Percentiles rank a stretch among this genome's conserved stretches.
Conservation (phyloP, 768 basidiomycete genomes). For the Boletus subcaerulescens region DNA sequence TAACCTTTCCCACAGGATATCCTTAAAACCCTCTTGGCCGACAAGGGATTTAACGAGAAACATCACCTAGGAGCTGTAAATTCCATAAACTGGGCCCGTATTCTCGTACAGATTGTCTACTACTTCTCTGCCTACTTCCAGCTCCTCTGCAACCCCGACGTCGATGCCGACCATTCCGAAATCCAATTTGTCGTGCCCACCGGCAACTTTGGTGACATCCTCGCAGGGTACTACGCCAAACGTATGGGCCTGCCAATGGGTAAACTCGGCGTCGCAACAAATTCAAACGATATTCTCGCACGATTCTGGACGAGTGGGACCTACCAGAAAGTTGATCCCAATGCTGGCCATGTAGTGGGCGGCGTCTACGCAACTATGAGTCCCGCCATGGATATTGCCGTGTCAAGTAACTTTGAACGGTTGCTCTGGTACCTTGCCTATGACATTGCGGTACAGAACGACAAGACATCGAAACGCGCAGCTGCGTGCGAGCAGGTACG, state of each 20-base stretch:
- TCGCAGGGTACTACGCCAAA: slow-evolving; percentile 96
- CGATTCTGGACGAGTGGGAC: slow-evolving; percentile 90
- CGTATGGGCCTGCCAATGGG: slow-evolving; percentile 88
- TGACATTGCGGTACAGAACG: slow-evolving; percentile 47
- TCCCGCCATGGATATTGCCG: slow-evolving; percentile 98
- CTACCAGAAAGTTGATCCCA: slow-evolving; percentile 81
- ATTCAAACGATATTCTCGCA: slow-evolving; percentile 94
- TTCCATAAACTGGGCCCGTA: slow-evolving; percentile 99
- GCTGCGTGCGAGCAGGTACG: slow-evolving; percentile 62
- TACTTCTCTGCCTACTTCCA: slow-evolving; percentile 96
- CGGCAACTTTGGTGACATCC: slow-evolving; percentile 96
- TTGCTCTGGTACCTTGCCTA: slow-evolving; percentile 93
- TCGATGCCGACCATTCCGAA: slow-evolving; percentile 38
- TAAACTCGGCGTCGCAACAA: slow-evolving; percentile 91
- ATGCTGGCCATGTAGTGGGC: slow-evolving; percentile 25
- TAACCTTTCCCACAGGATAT: slow-evolving; percentile 58
- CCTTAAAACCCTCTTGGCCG: slow-evolving; percentile 88
- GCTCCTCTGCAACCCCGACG: slow-evolving; percentile 51
- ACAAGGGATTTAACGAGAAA: slow-evolving; percentile 80
- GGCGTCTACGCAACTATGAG: slow-evolving; percentile 88
- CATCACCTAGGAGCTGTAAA: slow-evolving; percentile 95
- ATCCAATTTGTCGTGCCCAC: slow-evolving; percentile 96
- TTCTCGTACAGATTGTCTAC: slow-evolving; percentile 98
- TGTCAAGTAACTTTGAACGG: slow-evolving; percentile 97
- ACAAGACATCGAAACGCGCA: slow-evolving; percentile 27